Evolutionary conservation across 495 filamentous ascomycete genomes (phyloP), one percentile per base, ranked within the genome.

Genomic region (Beverwykella pulmonaria): DNA sequence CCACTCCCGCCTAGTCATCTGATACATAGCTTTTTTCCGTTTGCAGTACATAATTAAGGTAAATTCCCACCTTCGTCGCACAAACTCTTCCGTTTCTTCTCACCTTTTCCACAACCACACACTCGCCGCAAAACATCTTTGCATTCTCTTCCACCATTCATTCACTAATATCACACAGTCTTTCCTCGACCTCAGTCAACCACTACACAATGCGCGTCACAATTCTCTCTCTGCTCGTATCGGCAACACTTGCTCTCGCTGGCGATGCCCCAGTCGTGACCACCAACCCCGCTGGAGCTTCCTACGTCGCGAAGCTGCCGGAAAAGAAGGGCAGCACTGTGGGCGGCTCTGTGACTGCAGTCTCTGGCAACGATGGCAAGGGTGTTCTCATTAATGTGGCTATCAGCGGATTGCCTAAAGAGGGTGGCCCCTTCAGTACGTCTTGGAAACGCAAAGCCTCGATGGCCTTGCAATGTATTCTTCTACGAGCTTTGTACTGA

Each of bases 401-500:
- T 54, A 78, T 96, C 67, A 80, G 70, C 53, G 89, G 90, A 62
- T 79, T 96, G 34, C 91, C 91, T 59, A 75, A 78, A 15, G 76
- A 75, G 32, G 84, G 82, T 30, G 88, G 88, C 4, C 88, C 90
- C 5, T 92, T 92, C 80, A 68, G 88, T 92, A 84, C 70, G 88
- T 84, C 17, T 17, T 23, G 2, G 4, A 23, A 41, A 17, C 32
- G n/a, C 19, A 44, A 25, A 23, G 2, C 5, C 9, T 6, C 53
- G 6, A 44, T 20, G 10, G 48, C 10, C 6, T 30, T 7, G 20
- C 39, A 48, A 39, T 30, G 12, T 34, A 12, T 20, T 22, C 22
- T 8, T 5, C 39, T n/a, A 10, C 30, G n/a, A 4, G 34, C 2
- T 36, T 22, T n/a, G 20, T 36, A 46, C 49, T 66, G 44, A 65